These are phyloP conservation scores for Acer yangbiense DNA, from an alignment of 345 rosid species.

Conservation along the genomic window DNA sequence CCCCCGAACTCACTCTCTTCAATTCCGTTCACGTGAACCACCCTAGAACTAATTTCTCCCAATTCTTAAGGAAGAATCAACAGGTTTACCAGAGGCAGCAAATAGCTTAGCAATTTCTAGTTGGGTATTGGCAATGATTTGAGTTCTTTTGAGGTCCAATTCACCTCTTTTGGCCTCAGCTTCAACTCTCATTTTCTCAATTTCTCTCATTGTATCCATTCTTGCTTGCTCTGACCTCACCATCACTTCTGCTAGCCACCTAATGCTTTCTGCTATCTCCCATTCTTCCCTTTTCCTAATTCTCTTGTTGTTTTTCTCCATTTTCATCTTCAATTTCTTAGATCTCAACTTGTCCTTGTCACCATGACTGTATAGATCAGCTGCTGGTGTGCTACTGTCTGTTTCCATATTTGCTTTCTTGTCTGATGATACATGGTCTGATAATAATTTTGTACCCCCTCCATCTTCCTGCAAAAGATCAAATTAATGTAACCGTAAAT, in stretches of 20 bases:
- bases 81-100: slow-evolving; percentile 53
- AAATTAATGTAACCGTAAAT: background rate
- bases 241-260: slow-evolving; percentile 84
- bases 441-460: slow-evolving; percentile 35
- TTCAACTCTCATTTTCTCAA: slow-evolving; percentile 89
- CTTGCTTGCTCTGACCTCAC: slow-evolving; percentile 84
- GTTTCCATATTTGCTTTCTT: slow-evolving; percentile 55
- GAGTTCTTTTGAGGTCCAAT: slow-evolving; percentile 87
- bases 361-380: slow-evolving; percentile 41
- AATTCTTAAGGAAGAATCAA: slow-evolving; percentile 82
- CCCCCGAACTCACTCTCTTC: background rate
- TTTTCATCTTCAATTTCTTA: slow-evolving; percentile 50
- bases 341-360: slow-evolving; percentile 41
- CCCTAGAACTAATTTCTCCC: slow-evolving; percentile 56
- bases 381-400: slow-evolving; percentile 84
- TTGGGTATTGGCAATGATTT: slow-evolving; percentile 87
- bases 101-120: slow-evolving; percentile 88
- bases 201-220: slow-evolving; percentile 84
- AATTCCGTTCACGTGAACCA: background rate
- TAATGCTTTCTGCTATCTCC: slow-evolving; percentile 77
- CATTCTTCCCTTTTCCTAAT: slow-evolving; percentile 43
- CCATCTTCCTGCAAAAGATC: slow-evolving; percentile 58
- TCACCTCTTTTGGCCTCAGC: slow-evolving; percentile 84
- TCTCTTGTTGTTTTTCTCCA: slow-evolving; percentile 50
- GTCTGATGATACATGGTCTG: slow-evolving; percentile 51